Conservation (phyloP, 1,284 basidiomycete genomes). For the Ceratobasidium sp. region DNA sequence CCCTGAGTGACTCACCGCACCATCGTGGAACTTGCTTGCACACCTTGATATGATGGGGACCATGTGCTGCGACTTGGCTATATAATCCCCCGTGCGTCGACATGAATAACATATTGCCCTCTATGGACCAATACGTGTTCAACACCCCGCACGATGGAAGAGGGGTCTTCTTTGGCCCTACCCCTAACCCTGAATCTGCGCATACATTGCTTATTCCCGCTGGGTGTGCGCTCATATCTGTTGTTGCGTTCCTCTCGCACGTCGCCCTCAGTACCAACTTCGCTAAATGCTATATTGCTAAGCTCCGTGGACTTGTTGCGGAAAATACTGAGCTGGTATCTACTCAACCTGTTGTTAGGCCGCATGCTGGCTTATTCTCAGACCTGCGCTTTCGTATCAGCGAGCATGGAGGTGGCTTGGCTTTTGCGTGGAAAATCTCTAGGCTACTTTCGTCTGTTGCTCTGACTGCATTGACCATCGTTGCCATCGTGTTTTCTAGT, state of each 20-base stretch:
- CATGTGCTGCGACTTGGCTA: conserved; percentile 11
- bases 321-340: background rate
- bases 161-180: background rate
- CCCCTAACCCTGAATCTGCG: conserved; percentile 3
- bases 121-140: conserved; percentile 33
- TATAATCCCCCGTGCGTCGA: background rate
- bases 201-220: conserved; percentile 18
- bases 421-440: conserved; percentile 38
- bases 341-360: background rate
- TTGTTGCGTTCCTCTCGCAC: conserved; percentile 1
- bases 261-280: conserved; percentile 3
- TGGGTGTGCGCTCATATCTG: conserved; percentile 10
- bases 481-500: conserved; percentile 19
- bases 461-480: conserved; percentile 39
- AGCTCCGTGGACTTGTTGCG: background rate
- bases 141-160: conserved; percentile 4
- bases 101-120: background rate
- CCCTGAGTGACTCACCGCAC: no score
- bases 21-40: no score
- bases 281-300: conserved; percentile 7
- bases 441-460: conserved; percentile 36
- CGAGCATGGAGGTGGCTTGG: conserved; percentile 21
- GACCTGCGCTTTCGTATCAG: conserved; percentile 26
- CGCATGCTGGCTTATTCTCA: conserved; percentile 28
- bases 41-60: conserved; percentile 30